These are phyloP conservation scores for Geotrichum candidum DNA, from an alignment of 1,139 yeast genomes.

Conservation along the genomic window DNA sequence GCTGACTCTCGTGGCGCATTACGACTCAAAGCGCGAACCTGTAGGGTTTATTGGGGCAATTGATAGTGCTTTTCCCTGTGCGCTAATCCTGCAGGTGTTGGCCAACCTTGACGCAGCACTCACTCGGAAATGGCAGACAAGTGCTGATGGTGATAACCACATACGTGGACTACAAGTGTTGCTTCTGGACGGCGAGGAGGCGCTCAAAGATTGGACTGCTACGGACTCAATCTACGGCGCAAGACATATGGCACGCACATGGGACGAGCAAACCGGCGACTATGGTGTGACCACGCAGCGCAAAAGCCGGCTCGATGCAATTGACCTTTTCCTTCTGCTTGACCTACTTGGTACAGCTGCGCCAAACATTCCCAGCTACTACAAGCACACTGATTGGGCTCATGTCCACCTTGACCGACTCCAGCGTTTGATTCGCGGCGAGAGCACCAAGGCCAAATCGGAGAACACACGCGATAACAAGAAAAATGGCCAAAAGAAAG, in stretches of 20 bases:
- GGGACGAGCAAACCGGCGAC: constrained; percentile 30
- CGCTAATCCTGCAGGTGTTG: constrained; percentile 44
- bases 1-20: constrained; percentile 49
- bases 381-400: constrained; percentile 38
- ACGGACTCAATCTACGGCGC: constrained; percentile 53
- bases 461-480: background rate
- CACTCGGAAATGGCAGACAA: constrained; percentile 27
- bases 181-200: constrained; percentile 59
- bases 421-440: constrained; percentile 21
- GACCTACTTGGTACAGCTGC: constrained; percentile 45
- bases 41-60: constrained; percentile 55
- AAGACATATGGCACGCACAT: constrained; percentile 41
- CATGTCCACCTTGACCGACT: constrained; percentile 36
- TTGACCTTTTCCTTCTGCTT: constrained; percentile 44
- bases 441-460: background rate
- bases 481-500: background rate
- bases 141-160: background rate
- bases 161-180: constrained; percentile 43
- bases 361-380: constrained; percentile 43
- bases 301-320: constrained; percentile 27
- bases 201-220: constrained; percentile 45
- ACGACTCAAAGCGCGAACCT: constrained; percentile 46
- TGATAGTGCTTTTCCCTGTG: constrained; percentile 55
- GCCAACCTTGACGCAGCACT: constrained; percentile 32
- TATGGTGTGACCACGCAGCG: constrained; percentile 16